A percentile compares a stretch with the other conserved stretches of the same genome.
These are phyloP conservation scores for Aspergillus sojae DNA, from an alignment of 2,329 filamentous ascomycete genomes.

Conservation along the genomic window DNA sequence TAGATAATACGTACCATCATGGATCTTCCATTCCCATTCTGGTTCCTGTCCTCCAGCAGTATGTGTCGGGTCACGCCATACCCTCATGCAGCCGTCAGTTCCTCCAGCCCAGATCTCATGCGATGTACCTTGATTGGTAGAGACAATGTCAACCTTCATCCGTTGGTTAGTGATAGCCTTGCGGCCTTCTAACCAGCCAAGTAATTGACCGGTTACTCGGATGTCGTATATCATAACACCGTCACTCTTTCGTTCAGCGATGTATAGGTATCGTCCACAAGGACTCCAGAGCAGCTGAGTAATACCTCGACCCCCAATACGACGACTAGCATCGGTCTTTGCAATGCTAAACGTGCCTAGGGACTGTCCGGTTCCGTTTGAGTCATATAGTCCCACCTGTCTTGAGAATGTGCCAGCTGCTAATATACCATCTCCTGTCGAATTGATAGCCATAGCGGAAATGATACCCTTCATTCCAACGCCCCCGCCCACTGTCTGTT, in stretches of 20 bases:
- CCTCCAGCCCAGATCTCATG: constrained; percentile 64
- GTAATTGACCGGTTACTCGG: constrained; percentile 53
- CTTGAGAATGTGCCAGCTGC: constrained; percentile 62
- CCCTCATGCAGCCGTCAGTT: constrained; percentile 56
- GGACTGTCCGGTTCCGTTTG: constrained; percentile 51
- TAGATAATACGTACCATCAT: constrained; percentile 44
- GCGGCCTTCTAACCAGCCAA: constrained; percentile 54
- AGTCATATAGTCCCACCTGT: constrained; percentile 59
- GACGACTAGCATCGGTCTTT: constrained; percentile 39
- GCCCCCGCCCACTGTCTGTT: constrained; percentile 49
- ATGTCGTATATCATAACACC: constrained; percentile 62
- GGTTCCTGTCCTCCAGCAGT: constrained; percentile 46
- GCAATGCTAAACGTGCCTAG: constrained; percentile 55
- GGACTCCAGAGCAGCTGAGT: constrained; percentile 61
- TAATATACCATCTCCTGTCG: constrained; percentile 48
- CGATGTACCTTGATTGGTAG: constrained; percentile 34
- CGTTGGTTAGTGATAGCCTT: constrained; percentile 56
- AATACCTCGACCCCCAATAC: constrained; percentile 55
- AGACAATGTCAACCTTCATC: constrained; percentile 57
- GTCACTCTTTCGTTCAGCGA: constrained; percentile 60
- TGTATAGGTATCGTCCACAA: constrained; percentile 60
- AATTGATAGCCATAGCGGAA: constrained; percentile 53
- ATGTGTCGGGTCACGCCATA: constrained; percentile 52
- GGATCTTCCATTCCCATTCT: constrained; percentile 46
- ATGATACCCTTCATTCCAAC: constrained; percentile 60